phyloP scores from a whole-genome alignment of 2,329 filamentous ascomycete species.

The Thielaviopsis punctulata region DNA sequence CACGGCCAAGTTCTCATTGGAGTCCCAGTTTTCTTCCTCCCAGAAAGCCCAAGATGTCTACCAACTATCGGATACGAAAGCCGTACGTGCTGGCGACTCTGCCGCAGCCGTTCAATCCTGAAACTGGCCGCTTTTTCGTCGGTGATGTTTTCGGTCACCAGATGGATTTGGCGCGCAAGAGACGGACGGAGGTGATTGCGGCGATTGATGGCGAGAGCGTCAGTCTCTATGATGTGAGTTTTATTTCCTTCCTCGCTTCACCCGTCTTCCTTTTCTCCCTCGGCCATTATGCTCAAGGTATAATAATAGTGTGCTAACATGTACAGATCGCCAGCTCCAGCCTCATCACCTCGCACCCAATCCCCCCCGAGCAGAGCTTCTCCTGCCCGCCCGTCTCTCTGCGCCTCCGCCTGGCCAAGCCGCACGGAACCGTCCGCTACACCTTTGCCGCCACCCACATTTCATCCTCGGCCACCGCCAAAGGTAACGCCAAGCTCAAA shows the following conservation, averaged over 20 bases:
- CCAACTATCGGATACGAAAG: conserved; percentile 43
- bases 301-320: conserved; percentile 13
- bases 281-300: conserved; percentile 2
- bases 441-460: conserved; percentile 43
- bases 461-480: conserved; percentile 12
- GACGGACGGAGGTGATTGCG: conserved; percentile 45
- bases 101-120: conserved; percentile 37
- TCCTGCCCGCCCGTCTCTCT: conserved; percentile 44
- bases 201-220: conserved; percentile 48
- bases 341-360: conserved; percentile 48
- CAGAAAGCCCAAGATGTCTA: conserved; percentile 28
- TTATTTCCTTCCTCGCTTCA: neutral
- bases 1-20: neutral
- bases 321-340: conserved; percentile 41
- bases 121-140: conserved; percentile 32
- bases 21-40: neutral
- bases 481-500: conserved; percentile 2
- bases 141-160: conserved; percentile 44
- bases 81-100: conserved; percentile 46
- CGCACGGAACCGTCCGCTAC: conserved; percentile 34
- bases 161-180: conserved; percentile 40
- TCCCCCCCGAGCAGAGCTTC: conserved; percentile 47
- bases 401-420: conserved; percentile 30
- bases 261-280: neutral
- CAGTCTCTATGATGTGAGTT: conserved; percentile 46